Conservation (phyloP, 306 rosid genomes). For the Trifolium dubium region DNA sequence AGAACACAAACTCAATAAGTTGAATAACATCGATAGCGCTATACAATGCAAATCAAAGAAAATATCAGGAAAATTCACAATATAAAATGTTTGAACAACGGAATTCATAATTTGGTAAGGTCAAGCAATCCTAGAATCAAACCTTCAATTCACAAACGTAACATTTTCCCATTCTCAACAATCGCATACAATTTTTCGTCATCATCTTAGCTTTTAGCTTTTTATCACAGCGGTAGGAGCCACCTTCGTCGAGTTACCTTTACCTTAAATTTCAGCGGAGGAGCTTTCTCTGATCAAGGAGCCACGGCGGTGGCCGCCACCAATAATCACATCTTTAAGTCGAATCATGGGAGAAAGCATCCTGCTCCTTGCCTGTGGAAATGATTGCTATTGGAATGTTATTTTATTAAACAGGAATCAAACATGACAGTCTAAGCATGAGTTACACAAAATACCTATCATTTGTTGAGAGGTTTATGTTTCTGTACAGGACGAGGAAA, state of each 20-base stretch:
- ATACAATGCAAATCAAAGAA: conserved; percentile 45
- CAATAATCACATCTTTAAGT: conserved; percentile 81
- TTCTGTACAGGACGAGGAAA: conserved; percentile 6
- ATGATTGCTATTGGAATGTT: conserved; percentile 15
- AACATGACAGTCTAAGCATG: conserved; percentile 8
- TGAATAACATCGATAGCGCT: conserved; percentile 44
- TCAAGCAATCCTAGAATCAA: conserved; percentile 45
- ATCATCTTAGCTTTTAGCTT: conserved; percentile 59
- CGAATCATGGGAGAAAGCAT: conserved; percentile 72
- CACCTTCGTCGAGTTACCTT: conserved; percentile 14
- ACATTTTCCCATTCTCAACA: conserved; percentile 16
- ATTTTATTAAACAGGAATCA: background rate
- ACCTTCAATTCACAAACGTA: conserved; percentile 36
- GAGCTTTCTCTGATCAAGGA: conserved; percentile 68
- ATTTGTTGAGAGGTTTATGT: conserved; percentile 12
- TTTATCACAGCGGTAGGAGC: conserved; percentile 26
- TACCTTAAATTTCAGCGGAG: conserved; percentile 44
- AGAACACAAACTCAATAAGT: conserved; percentile 36
- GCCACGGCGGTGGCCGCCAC: conserved; percentile 76
- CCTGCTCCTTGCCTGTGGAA: conserved; percentile 64
- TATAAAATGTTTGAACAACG: conserved; percentile 45
- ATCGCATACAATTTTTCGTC: conserved; percentile 58
- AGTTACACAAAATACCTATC: conserved; percentile 21
- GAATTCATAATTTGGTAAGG: conserved; percentile 43
- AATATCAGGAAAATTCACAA: conserved; percentile 37